Percentiles rank a stretch among this genome's conserved stretches.
Evolutionary conservation across 352 stramenopile species (phyloP).

Genomic region (Pythium aphanidermatum): DNA sequence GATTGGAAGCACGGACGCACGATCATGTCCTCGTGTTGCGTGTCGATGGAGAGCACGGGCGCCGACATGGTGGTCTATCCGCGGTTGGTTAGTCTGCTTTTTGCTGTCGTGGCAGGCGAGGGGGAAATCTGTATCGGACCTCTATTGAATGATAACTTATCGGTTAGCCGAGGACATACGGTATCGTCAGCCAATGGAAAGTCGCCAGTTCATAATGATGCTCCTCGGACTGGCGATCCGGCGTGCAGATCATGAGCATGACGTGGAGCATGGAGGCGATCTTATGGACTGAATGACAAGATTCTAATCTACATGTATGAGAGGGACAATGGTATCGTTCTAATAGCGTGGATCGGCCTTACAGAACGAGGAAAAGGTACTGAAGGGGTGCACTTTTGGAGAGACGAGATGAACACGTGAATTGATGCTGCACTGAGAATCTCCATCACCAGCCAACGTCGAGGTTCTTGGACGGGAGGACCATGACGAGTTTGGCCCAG

Average conservation of each 20-base stretch:
- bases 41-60: constrained; percentile 91
- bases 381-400: background rate
- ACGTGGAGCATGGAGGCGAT: background rate
- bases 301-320: too few species aligned
- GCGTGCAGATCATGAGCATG: constrained; percentile 5
- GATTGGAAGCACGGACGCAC: constrained; percentile 28
- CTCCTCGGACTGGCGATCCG: background rate
- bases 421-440: background rate
- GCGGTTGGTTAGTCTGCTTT: background rate
- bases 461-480: constrained; percentile 56
- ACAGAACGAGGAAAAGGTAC: background rate
- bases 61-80: constrained; percentile 53
- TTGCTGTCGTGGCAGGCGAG: constrained; percentile 19
- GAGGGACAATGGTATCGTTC: too few species aligned
- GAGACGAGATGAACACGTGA: too few species aligned
- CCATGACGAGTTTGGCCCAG: constrained; percentile 73
- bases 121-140: constrained; percentile 7
- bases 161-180: background rate
- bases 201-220: constrained; percentile 22
- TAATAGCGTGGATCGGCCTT: too few species aligned
- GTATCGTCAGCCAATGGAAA: constrained; percentile 19
- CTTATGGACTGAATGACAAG: too few species aligned
- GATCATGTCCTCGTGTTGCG: constrained; percentile 98
- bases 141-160: constrained; percentile 6
- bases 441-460: constrained; percentile 58